phyloP scores from a whole-genome alignment of 1,139 yeast genomes.

The Kodamaea arcana region DNA sequence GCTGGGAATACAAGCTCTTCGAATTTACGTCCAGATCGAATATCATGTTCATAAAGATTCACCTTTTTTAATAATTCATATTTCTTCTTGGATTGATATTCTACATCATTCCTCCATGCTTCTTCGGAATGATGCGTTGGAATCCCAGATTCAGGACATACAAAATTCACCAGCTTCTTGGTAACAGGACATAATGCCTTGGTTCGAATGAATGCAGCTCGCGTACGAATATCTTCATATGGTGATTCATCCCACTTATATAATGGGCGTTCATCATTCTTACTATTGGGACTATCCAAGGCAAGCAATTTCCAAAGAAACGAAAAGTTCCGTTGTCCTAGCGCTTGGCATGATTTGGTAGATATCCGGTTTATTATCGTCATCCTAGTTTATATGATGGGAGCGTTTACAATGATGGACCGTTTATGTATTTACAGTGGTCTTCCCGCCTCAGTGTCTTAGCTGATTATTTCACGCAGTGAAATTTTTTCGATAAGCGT shows the following conservation, averaged over 20 bases:
- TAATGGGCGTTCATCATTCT: conserved; percentile 19
- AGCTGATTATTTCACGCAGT: too few relatives aligned
- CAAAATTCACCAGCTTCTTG: conserved; percentile 68
- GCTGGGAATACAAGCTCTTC: conserved; percentile 94
- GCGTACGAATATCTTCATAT: conserved; percentile 75
- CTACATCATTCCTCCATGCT: conserved; percentile 81
- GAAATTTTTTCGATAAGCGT: too few relatives aligned
- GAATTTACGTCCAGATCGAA: conserved; percentile 88
- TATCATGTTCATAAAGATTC: conserved; percentile 89
- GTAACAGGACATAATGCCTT: conserved; percentile 92
- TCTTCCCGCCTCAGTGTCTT: too few relatives aligned
- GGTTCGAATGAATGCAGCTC: conserved; percentile 88
- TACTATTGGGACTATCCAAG: conserved; percentile 27
- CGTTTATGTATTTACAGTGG: too few relatives aligned
- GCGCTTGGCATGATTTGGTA: background rate
- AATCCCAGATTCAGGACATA: conserved; percentile 91
- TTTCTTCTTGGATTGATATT: conserved; percentile 63
- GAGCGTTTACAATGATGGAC: too few relatives aligned
- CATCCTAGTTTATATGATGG: background rate
- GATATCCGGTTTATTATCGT: background rate
- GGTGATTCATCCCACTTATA: conserved; percentile 85
- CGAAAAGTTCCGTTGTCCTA: conserved; percentile 19
- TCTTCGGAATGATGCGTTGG: conserved; percentile 91
- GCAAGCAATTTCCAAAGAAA: conserved; percentile 38
- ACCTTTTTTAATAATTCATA: conserved; percentile 79